Percentiles rank a stretch among this genome's conserved stretches.
Conservation (phyloP, 139 green algal species). For the Marvania coccoides region DNA sequence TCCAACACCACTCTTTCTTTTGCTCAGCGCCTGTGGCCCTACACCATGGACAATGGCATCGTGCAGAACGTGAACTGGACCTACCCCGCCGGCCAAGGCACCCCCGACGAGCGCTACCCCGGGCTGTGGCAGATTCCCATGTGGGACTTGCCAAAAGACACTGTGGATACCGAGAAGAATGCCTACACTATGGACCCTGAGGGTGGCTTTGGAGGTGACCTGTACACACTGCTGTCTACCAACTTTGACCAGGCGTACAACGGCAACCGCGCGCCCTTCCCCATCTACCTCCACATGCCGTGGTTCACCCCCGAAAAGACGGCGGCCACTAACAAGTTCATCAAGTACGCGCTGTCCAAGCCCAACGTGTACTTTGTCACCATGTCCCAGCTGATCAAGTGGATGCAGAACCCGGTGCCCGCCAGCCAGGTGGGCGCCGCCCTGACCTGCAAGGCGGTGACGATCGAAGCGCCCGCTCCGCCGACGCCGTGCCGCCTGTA, state of each 20-base stretch:
- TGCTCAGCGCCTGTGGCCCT: background rate
- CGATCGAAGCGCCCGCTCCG: background rate
- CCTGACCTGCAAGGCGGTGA: slow-evolving; percentile 4
- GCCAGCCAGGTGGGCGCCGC: background rate
- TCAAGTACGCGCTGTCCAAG: slow-evolving; percentile 17
- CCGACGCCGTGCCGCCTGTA: slow-evolving; percentile 8
- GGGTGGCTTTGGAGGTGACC: background rate
- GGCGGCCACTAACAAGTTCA: background rate
- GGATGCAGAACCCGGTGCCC: slow-evolving; percentile 26
- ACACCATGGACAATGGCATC: slow-evolving; percentile 5
- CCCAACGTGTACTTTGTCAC: slow-evolving; percentile 21
- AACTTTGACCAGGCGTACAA: slow-evolving; percentile 20
- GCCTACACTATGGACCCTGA: slow-evolving; percentile 20
- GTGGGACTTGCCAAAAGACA: slow-evolving; percentile 4
- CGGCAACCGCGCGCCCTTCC: slow-evolving; percentile 23
- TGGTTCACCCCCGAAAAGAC: slow-evolving; percentile 23
- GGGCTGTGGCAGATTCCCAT: slow-evolving; percentile 3
- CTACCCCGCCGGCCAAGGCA: background rate
- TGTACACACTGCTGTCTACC: slow-evolving; percentile 2
- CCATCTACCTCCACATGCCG: slow-evolving; percentile 14
- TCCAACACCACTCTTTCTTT: background rate
- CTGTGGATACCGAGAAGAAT: slow-evolving; percentile 2
- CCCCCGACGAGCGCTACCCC: background rate
- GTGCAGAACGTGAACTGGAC: slow-evolving; percentile 17
- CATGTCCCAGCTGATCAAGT: slow-evolving; percentile 14